Percentiles rank a stretch among this genome's conserved stretches.
These are phyloP conservation scores for Leccinum solheimii DNA, from an alignment of 1,284 basidiomycete genomes.

Conservation along the genomic window DNA sequence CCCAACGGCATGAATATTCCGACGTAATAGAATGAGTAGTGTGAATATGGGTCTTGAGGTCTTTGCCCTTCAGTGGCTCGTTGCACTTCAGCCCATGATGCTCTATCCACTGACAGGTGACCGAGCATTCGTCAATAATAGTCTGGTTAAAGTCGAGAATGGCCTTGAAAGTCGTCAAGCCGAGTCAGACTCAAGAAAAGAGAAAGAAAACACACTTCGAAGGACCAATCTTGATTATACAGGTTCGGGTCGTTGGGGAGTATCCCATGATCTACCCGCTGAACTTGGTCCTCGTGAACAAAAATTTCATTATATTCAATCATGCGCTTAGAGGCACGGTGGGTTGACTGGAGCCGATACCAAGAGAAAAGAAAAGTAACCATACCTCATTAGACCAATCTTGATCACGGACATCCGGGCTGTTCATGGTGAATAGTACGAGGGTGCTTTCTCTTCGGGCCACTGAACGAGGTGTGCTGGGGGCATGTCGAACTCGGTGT, in stretches of 20 bases:
- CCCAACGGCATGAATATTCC: constrained; percentile 19
- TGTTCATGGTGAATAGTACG: neutral
- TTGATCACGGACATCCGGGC: neutral
- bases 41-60: constrained; percentile 12
- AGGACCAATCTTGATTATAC: constrained; percentile 1
- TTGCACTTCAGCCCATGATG: constrained; percentile 3
- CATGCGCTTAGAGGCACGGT: neutral
- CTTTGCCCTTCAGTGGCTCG: neutral
- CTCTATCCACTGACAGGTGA: constrained; percentile 12
- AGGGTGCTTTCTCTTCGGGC: neutral
- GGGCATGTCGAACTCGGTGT: neutral
- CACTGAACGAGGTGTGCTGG: neutral
- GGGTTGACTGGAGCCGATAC: neutral
- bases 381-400: constrained; percentile 4
- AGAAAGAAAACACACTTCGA: neutral
- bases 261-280: neutral
- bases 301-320: neutral
- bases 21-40: constrained; percentile 6
- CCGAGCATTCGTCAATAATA: constrained; percentile 1
- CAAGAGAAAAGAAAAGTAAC: neutral
- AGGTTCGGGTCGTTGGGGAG: neutral
- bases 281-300: neutral
- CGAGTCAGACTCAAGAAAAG: neutral
- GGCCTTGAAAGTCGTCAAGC: neutral
- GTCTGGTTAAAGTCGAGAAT: constrained; percentile 5